A percentile compares a stretch with the other conserved stretches of the same genome.
Conservation (phyloP, 2,329 filamentous ascomycete genomes). For the Cryphonectria radicalis region DNA sequence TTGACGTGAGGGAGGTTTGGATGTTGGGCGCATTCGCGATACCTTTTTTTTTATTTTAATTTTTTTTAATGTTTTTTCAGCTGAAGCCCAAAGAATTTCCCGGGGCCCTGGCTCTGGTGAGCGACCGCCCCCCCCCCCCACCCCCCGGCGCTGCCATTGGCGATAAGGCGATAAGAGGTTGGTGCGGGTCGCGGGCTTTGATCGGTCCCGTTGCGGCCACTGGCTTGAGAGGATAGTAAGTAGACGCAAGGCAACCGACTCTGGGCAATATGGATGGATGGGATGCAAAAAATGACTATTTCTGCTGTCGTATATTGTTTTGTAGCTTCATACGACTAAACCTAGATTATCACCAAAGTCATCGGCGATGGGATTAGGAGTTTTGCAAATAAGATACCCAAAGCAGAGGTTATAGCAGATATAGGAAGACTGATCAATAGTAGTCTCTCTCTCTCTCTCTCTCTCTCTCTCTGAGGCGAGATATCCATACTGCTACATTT, state of each 20-base stretch:
- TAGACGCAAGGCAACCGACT: no score
- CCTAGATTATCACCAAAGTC: no score
- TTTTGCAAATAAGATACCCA: no score
- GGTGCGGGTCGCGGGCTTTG: not conserved
- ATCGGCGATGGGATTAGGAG: no score
- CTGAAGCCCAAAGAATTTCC: not conserved
- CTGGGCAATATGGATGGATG: no score
- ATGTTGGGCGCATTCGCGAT: not conserved
- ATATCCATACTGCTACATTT: not conserved
- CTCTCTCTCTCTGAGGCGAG: no score
- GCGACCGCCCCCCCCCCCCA: not conserved
- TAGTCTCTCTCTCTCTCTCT: no score
- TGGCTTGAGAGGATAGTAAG: not conserved
- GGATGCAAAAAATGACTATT: no score
- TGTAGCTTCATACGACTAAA: no score
- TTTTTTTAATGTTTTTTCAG: not conserved
- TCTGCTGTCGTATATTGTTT: no score
- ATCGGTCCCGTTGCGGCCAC: not conserved
- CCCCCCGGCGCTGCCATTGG: not conserved
- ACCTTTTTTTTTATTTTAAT: not conserved
- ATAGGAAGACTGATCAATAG: no score
- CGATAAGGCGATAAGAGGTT: not conserved
- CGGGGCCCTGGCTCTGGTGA: not conserved
- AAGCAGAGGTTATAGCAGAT: no score
- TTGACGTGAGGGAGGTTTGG: not conserved